Conservation (phyloP, 768 basidiomycete genomes). For the Tylopilus plumbeoviolaceoides region DNA sequence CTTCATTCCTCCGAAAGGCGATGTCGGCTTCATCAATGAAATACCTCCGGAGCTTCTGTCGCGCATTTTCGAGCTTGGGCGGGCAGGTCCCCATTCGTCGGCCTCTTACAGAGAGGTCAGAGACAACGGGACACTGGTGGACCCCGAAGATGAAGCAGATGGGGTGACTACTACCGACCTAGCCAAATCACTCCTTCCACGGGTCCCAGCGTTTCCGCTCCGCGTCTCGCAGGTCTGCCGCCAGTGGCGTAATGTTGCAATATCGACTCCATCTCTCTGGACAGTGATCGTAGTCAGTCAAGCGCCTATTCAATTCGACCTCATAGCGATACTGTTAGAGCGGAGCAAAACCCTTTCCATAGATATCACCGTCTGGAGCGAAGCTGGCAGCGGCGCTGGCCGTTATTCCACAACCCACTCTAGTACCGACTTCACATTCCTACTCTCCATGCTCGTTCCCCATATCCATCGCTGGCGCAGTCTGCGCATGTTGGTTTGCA, state of each 20-base stretch:
- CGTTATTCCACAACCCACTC: no score
- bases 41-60: no score
- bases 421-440: conserved; percentile 16
- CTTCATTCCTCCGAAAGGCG: no score
- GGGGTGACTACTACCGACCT: no score
- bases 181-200: no score
- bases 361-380: conserved; percentile 43
- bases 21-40: no score
- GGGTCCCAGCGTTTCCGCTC: conserved; percentile 38
- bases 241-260: conserved; percentile 52
- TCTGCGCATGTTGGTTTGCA: conserved; percentile 43
- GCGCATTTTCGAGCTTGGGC: no score
- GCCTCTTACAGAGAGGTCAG: no score
- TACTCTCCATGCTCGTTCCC: conserved; percentile 42
- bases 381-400: no score
- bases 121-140: no score
- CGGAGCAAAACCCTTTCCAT: conserved; percentile 55
- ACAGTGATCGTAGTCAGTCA: conserved; percentile 20
- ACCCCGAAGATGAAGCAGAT: no score
- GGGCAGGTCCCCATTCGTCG: no score
- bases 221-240: conserved; percentile 36
- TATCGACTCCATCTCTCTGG: conserved; percentile 59
- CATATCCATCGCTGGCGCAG: conserved; percentile 52
- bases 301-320: conserved; percentile 36
- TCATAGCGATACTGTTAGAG: conserved; percentile 42